Base-by-base conservation (phyloP, 495 filamentous ascomycete genomes). In the Neurospora sp. region DNA sequence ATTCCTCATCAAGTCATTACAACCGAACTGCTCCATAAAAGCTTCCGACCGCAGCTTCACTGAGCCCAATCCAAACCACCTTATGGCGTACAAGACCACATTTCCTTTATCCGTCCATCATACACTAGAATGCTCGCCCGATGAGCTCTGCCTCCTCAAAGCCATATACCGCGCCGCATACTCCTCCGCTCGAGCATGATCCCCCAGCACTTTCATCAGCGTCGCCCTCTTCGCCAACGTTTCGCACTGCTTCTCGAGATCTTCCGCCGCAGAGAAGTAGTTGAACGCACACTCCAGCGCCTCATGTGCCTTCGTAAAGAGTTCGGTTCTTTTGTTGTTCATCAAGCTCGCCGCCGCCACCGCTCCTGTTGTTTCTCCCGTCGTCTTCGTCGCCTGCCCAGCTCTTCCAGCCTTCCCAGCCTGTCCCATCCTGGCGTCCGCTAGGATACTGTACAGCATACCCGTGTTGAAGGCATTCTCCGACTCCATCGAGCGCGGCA, bases 171-270 rank as follows among this genome's bases (percentile, higher is more conserved):
- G 88, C 12, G 90, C 87, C 5, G 92, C 92, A 81, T 88, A 93
- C 72, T 94, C 90, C 82, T 94, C 92, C 1, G 92, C 89, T 76
- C 92, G 79, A 20, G 86, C 87, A 71, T 86, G 81, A 75, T 97
- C 91, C 5, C 92, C 93, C 31, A 91, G 84, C 10, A 92, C 83
- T 79, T 90, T 90, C 87, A 93, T 92, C 48, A 97, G 85, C 10
- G 91, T 91, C 18, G 93, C 92, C 80, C 94, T 94, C 83, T 95
- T 95, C 2, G 92, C 92, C 84, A 96, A 88, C 89, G 93, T 90
- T 83, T 94, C 92, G 78, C 91, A 91, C 80, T 93, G 91, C 42
- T 90, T 92, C 27, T 86, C 81, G 20, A 91, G 83, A 82, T 97
- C 93, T 78, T 93, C 91, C 40, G 94, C 86, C 38, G 87, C 86